phyloP scores from a whole-genome alignment of 495 filamentous ascomycete species.

The Penicillium arizonense region DNA sequence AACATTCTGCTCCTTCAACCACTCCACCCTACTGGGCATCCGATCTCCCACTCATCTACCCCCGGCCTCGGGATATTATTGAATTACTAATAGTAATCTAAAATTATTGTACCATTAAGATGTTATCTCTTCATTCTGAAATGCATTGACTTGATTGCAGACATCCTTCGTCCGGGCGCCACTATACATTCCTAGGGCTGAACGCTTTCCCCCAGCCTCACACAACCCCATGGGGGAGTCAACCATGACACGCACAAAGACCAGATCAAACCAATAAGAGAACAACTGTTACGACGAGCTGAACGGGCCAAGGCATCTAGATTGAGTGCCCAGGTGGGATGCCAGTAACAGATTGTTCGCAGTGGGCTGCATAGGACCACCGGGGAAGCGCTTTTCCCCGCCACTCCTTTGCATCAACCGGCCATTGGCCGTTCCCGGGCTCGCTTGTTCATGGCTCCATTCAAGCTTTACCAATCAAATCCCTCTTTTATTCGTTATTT shows the following conservation, averaged over 20 bases:
- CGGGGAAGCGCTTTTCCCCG: conserved; percentile 30
- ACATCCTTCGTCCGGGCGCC: background rate
- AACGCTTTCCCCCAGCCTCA: conserved; percentile 24
- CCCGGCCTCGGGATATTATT: no score
- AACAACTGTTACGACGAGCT: background rate
- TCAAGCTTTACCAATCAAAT: conserved; percentile 8
- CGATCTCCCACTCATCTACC: no score
- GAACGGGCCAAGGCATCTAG: background rate
- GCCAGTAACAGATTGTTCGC: background rate
- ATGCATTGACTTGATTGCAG: background rate
- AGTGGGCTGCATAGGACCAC: background rate
- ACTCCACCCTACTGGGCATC: background rate
- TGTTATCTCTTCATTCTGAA: background rate
- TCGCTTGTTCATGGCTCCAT: conserved; percentile 6
- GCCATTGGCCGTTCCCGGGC: conserved; percentile 12
- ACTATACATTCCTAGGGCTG: conserved; percentile 17
- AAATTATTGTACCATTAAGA: background rate
- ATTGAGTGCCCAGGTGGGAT: no score
- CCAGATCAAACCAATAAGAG: conserved; percentile 4
- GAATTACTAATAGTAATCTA: no score
- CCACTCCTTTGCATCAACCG: background rate
- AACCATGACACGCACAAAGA: background rate
- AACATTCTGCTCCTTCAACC: conserved; percentile 22
- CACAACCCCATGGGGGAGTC: conserved; percentile 20
- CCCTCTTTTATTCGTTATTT: background rate